These are phyloP conservation scores for Leccinum fibrillosum DNA, from an alignment of 768 basidiomycete genomes.

Conservation along the genomic window DNA sequence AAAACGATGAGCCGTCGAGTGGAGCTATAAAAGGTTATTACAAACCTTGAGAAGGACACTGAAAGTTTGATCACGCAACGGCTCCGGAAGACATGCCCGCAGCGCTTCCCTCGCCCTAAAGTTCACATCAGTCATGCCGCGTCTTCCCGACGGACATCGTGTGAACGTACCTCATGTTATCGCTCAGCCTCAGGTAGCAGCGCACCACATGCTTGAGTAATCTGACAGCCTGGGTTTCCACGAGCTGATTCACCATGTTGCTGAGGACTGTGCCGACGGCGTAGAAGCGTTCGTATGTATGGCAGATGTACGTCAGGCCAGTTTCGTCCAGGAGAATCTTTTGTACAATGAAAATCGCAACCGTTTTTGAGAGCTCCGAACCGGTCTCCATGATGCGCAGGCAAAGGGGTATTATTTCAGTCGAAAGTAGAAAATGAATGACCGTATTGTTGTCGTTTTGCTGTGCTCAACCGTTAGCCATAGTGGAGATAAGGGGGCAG, in stretches of 20 bases:
- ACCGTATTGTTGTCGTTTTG: slow-evolving; percentile 99
- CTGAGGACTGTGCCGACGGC: slow-evolving; percentile 97
- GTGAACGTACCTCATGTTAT: slow-evolving; percentile 79
- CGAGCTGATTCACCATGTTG: slow-evolving; percentile 98
- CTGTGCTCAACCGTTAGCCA: slow-evolving; percentile 39
- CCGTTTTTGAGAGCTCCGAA: slow-evolving; percentile 96
- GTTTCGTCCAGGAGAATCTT: slow-evolving; percentile 97
- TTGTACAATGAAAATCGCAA: slow-evolving; percentile 99
- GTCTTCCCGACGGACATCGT: slow-evolving; percentile 7
- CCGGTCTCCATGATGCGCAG: slow-evolving; percentile 99
- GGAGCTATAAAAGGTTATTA: slow-evolving; percentile 1
- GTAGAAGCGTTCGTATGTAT: slow-evolving; percentile 99
- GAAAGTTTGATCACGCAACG: slow-evolving; percentile 92
- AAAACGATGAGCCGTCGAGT: slow-evolving; percentile 11
- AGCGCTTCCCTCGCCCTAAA: slow-evolving; percentile 90
- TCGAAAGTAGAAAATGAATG: slow-evolving; percentile 97
- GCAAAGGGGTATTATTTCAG: slow-evolving; percentile 99
- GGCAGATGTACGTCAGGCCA: slow-evolving; percentile 96
- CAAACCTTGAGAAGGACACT: slow-evolving; percentile 82
- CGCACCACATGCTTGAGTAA: slow-evolving; percentile 97
- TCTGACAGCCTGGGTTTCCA: slow-evolving; percentile 96
- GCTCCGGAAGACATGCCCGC: slow-evolving; percentile 93
- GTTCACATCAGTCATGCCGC: slow-evolving; percentile 7
- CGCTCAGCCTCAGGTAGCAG: slow-evolving; percentile 93
- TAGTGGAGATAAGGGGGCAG: neutral